These are phyloP conservation scores for Fusarium transvaalense DNA, from an alignment of 2,329 filamentous ascomycete genomes.

Conservation along the genomic window DNA sequence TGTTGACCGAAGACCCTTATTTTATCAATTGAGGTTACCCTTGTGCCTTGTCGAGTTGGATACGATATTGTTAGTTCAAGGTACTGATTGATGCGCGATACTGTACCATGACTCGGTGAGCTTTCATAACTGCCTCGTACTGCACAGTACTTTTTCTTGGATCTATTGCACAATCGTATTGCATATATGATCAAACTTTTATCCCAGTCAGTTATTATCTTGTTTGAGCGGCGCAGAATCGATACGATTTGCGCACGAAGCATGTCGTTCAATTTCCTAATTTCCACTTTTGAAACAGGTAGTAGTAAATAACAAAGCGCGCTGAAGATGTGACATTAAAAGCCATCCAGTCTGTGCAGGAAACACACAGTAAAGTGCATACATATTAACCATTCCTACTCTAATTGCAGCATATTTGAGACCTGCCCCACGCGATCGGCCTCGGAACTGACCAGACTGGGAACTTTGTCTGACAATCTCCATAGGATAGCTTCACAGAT, in stretches of 20 bases:
- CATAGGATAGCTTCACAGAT: constrained; percentile 35
- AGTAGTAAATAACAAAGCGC: constrained; percentile 16
- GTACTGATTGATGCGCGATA: constrained; percentile 14
- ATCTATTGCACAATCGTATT: constrained; percentile 13
- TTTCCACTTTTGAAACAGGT: constrained; percentile 13
- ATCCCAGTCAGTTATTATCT: constrained; percentile 1
- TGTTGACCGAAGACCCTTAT: constrained; percentile 13
- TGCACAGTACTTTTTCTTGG: background rate
- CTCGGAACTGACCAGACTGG: constrained; percentile 25
- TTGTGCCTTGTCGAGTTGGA: constrained; percentile 15
- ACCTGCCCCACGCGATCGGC: constrained; percentile 40
- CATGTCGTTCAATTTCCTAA: constrained; percentile 36
- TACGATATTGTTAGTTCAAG: background rate
- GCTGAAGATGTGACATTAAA: constrained; percentile 20
- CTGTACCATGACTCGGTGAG: constrained; percentile 23
- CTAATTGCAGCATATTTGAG: constrained; percentile 24
- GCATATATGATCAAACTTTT: constrained; percentile 25
- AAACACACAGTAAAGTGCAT: constrained; percentile 25
- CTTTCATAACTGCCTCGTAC: background rate
- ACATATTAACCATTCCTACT: constrained; percentile 27
- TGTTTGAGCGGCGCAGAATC: background rate
- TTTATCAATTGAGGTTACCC: constrained; percentile 12
- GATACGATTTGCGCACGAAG: constrained; percentile 32
- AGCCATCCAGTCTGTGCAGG: background rate
- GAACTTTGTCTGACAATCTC: constrained; percentile 37